Conservation (phyloP, 768 basidiomycete species). For the Pleurotus tuoliensis region DNA sequence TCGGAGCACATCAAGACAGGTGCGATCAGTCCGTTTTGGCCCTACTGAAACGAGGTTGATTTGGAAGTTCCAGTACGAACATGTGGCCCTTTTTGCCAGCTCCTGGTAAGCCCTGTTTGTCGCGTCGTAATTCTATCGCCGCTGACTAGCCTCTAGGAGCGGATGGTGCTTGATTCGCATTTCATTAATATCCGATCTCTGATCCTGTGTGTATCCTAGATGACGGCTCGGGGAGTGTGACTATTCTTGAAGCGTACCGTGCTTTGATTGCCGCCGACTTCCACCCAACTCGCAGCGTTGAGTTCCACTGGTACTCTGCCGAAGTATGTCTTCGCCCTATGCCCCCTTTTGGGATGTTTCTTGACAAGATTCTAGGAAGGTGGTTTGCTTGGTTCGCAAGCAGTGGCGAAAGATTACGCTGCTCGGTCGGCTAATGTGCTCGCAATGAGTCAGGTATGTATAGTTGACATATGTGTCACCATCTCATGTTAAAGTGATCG, state of each 20-base stretch:
- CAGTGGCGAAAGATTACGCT: slow-evolving; percentile 77
- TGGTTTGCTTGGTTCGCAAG: slow-evolving; percentile 86
- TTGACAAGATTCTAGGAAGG: slow-evolving; percentile 50
- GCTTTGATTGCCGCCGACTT: slow-evolving; percentile 67
- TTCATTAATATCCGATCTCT: slow-evolving; percentile 10
- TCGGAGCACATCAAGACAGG: slow-evolving; percentile 87
- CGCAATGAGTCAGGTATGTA: slow-evolving; percentile 76
- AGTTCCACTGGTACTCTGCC: slow-evolving; percentile 85
- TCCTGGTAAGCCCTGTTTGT: slow-evolving; percentile 48
- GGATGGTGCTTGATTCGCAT: slow-evolving; percentile 35
- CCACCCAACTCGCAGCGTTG: slow-evolving; percentile 59
- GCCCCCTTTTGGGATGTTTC: slow-evolving; percentile 5
- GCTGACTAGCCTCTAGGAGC: slow-evolving; percentile 35
- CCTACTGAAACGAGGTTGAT: slow-evolving; percentile 11
- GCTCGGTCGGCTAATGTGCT: slow-evolving; percentile 58
- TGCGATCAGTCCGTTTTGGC: slow-evolving; percentile 15
- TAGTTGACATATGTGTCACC: slow-evolving; percentile 1
- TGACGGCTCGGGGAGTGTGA: slow-evolving; percentile 75
- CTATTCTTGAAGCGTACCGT: slow-evolving; percentile 76
- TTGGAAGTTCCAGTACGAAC: slow-evolving; percentile 49
- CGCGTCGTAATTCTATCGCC: slow-evolving; percentile 19
- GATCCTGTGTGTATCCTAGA: slow-evolving; percentile 26
- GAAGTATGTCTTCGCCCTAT: slow-evolving; percentile 43
- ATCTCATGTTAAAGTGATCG: slow-evolving; percentile 5
- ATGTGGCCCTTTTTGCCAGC: slow-evolving; percentile 75